Evolutionary conservation across 306 rosid genomes (phyloP).

Genomic region (Sindora glabra): DNA sequence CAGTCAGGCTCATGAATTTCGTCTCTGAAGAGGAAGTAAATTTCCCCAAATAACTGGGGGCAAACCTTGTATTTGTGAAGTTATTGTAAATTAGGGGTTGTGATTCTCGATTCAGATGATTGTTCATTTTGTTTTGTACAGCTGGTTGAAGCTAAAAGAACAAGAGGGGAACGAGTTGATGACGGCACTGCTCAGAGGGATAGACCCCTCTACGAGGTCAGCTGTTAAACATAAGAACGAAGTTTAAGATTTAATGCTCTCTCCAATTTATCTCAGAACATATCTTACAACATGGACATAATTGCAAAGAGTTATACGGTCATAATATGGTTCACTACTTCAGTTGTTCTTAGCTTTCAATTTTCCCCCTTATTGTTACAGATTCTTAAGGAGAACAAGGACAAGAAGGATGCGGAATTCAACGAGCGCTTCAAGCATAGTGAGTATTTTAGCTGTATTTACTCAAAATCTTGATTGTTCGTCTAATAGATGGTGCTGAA

Average conservation of each 20-base stretch:
- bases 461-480: background rate
- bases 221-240: background rate
- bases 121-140: constrained; percentile 15
- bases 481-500: background rate
- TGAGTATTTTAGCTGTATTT: constrained; percentile 34
- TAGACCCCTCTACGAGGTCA: constrained; percentile 81
- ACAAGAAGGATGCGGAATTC: constrained; percentile 83
- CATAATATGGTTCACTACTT: background rate
- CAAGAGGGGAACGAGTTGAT: constrained; percentile 80
- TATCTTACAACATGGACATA: background rate
- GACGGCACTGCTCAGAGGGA: constrained; percentile 92
- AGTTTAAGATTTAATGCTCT: too few relatives aligned
- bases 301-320: too few relatives aligned
- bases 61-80: background rate
- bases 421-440: constrained; percentile 93
- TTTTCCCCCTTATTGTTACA: constrained; percentile 12
- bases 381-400: constrained; percentile 88
- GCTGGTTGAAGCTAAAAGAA: constrained; percentile 65
- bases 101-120: background rate
- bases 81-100: constrained; percentile 3
- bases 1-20: constrained; percentile 68
- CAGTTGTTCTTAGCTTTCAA: background rate
- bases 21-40: constrained; percentile 84
- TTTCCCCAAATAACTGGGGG: background rate
- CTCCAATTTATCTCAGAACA: background rate